Conservation (phyloP, 305 asterid species). For the Withania somnifera region DNA sequence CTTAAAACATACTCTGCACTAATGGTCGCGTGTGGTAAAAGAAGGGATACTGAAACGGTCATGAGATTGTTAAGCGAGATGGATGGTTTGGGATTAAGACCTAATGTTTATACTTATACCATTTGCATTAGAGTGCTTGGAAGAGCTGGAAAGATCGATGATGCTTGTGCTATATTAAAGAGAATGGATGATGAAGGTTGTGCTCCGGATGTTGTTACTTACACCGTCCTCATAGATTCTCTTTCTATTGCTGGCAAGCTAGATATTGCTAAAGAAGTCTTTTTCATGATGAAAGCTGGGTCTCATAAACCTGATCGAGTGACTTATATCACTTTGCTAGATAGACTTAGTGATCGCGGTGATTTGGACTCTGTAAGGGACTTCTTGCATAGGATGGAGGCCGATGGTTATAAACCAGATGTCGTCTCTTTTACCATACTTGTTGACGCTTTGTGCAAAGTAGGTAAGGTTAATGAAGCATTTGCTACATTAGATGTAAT, state of each 20-base stretch:
- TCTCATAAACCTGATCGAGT: conserved; percentile 84
- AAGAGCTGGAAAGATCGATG: conserved; percentile 68
- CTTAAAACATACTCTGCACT: conserved; percentile 89
- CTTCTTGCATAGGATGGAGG: conserved; percentile 62
- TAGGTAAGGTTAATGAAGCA: conserved; percentile 57
- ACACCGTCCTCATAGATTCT: conserved; percentile 87
- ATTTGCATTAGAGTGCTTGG: conserved; percentile 92
- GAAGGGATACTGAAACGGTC: conserved; percentile 66
- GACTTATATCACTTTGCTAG: conserved; percentile 78
- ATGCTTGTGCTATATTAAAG: conserved; percentile 52
- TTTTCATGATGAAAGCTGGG: conserved; percentile 60
- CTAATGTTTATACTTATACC: conserved; percentile 82
- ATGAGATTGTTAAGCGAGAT: conserved; percentile 70
- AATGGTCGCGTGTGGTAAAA: conserved; percentile 88
- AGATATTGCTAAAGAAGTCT: conserved; percentile 58
- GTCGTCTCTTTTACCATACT: conserved; percentile 80
- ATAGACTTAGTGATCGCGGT: conserved; percentile 58
- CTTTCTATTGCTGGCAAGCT: conserved; percentile 84
- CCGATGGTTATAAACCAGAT: conserved; percentile 70
- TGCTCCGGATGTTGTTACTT: conserved; percentile 84
- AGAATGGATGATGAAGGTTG: conserved; percentile 87
- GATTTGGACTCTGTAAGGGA: conserved; percentile 63
- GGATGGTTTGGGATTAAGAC: conserved; percentile 72
- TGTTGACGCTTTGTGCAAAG: conserved; percentile 69
- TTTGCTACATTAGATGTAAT: conserved; percentile 51